Base-by-base conservation (phyloP, 2,329 filamentous ascomycete genomes). In the Colletotrichum liriopes region DNA sequence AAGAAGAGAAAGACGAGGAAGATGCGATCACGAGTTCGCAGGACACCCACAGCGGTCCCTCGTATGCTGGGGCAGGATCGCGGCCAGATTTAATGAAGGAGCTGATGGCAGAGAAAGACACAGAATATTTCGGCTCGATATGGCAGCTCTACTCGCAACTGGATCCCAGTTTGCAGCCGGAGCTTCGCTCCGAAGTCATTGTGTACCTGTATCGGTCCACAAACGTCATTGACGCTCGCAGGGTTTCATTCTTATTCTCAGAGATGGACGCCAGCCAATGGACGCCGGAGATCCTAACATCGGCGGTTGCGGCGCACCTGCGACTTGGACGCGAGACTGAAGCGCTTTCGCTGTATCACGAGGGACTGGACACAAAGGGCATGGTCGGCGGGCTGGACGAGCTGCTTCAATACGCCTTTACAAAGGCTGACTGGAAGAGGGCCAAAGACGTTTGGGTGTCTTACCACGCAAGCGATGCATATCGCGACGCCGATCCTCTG, bases 161-260 rank as follows among this genome's bases (percentile, higher is more conserved):
- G 20, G 77, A 82, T 23, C 76, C 77, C 5, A 68, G 76, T 2
- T 76, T 82, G 52, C 76, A 80, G 55, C 55, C 69, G 5, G 74
- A 75, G 4, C 73, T 83, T 16, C 79, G 79, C 2, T 77, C 75
- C 2, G 59, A 75, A 3, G 79, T 88, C 26, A 74, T 88, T 1
- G 66, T 79, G 2, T 85, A 85, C 58, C 81, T 90, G 12, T 79
- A 84, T 7, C 79, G 75, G 20, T 87, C 86, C 3, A 77, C 77
- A 6, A 82, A 83, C n/a, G 74, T 82, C 11, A 78, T 84, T 4
- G 86, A 89, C 60, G 83, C 82, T 1, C 81, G 81, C 76, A 84
- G 86, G 67, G 81, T 87, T n/a, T 77, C 82, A 5, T 81, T 84
- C 3, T 71, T 89, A 2, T 87, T 89, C 62, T 78, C 79, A 2